Percentiles rank a stretch among this genome's conserved stretches.
phyloP scores from a whole-genome alignment of 306 rosid species.

The Carpinus viminea region DNA sequence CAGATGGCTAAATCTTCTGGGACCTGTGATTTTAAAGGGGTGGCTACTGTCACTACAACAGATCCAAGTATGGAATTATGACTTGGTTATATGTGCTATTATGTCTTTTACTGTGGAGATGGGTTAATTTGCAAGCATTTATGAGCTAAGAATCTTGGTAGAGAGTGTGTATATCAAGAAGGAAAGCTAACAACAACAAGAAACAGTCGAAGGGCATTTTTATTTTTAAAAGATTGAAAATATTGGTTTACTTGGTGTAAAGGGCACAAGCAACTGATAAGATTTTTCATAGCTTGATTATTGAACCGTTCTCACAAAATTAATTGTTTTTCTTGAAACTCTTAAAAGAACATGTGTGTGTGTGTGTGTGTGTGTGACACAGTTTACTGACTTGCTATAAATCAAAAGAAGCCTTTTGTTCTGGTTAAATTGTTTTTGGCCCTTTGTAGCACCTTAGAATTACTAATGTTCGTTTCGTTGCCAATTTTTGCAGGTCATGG shows the following conservation, averaged over 20 bases:
- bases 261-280: neutral
- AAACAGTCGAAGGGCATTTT: neutral
- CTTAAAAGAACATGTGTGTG: too few species aligned
- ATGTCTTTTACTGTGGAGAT: neutral
- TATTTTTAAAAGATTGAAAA: neutral
- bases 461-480: slow-evolving; percentile 26
- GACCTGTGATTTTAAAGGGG: slow-evolving; percentile 94
- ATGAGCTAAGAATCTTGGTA: neutral
- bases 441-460: slow-evolving; percentile 2
- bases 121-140: neutral
- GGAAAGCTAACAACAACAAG: neutral
- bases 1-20: slow-evolving; percentile 76
- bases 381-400: neutral
- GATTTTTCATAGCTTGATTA: neutral
- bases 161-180: neutral
- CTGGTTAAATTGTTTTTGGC: neutral
- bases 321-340: neutral
- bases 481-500: slow-evolving; percentile 65
- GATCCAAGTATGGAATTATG: slow-evolving; percentile 71
- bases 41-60: slow-evolving; percentile 75
- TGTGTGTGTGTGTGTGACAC: neutral
- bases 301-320: neutral
- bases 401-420: neutral
- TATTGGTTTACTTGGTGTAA: neutral
- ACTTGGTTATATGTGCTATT: neutral